Evolutionary conservation across 306 rosid species (phyloP).

Genomic region (Rosa multiflora): DNA sequence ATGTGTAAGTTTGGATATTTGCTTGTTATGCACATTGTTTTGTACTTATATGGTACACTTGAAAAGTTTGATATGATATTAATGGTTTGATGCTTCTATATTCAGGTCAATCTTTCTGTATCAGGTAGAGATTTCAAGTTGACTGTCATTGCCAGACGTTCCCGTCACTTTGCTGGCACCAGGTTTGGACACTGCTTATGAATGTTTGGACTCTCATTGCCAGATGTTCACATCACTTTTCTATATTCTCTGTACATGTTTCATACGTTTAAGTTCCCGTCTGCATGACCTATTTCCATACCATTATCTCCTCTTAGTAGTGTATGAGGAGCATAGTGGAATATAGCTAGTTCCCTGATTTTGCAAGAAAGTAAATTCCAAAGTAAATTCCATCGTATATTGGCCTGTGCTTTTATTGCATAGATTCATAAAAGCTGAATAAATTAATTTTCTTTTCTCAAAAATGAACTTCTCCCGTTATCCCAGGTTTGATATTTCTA

Average conservation of each 20-base stretch:
- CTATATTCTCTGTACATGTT: conserved; percentile 18
- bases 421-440: neutral
- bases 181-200: conserved; percentile 47
- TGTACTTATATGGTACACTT: conserved; percentile 5
- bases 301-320: conserved; percentile 15
- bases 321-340: conserved; percentile 9
- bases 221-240: neutral
- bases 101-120: conserved; percentile 71
- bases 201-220: neutral
- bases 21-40: conserved; percentile 6
- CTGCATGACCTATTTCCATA: neutral
- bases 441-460: conserved; percentile 1
- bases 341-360: conserved; percentile 1
- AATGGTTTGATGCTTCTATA: conserved; percentile 29
- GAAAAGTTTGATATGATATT: conserved; percentile 25
- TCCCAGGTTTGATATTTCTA: neutral
- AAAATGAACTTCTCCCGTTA: neutral
- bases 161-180: conserved; percentile 98
- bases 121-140: conserved; percentile 62
- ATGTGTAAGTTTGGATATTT: neutral
- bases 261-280: conserved; percentile 13
- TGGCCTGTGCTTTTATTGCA: neutral
- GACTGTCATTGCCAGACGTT: conserved; percentile 89
- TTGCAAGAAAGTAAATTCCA: conserved; percentile 1
- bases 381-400: neutral